These are phyloP conservation scores for Amniculicola lignicola DNA, from an alignment of 495 filamentous ascomycete species.

Conservation along the genomic window DNA sequence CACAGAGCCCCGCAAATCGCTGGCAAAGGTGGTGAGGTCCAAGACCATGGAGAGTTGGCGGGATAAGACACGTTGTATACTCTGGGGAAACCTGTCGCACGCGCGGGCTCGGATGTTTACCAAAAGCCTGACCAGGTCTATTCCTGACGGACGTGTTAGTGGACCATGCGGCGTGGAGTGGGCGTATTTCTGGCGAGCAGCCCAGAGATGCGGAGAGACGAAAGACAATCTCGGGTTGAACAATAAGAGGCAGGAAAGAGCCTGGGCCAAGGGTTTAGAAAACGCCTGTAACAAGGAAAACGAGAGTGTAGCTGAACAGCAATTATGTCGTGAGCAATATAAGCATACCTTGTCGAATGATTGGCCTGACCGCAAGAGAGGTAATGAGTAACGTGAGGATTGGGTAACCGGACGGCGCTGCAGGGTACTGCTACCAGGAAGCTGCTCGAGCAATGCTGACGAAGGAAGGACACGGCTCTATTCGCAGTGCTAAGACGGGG, in stretches of 20 bases:
- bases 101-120: constrained; percentile 27
- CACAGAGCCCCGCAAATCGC: constrained; percentile 28
- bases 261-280: constrained; percentile 17
- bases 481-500: constrained; percentile 16
- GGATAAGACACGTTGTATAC: constrained; percentile 22
- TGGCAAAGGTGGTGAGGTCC: constrained; percentile 13
- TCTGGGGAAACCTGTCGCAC: constrained; percentile 29
- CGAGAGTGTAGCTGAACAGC: constrained; percentile 12
- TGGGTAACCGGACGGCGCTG: constrained; percentile 19
- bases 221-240: constrained; percentile 4
- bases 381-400: constrained; percentile 24
- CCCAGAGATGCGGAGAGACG: constrained; percentile 8
- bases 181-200: constrained; percentile 18
- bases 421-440: not conserved
- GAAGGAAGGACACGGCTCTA: constrained; percentile 1
- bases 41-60: constrained; percentile 30
- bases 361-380: constrained; percentile 18
- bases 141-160: constrained; percentile 23
- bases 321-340: constrained; percentile 27
- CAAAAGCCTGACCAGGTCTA: constrained; percentile 10
- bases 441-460: too few relatives aligned
- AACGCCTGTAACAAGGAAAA: constrained; percentile 20
- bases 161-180: constrained; percentile 19
- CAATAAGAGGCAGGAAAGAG: constrained; percentile 6
- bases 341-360: constrained; percentile 31